phyloP scores from a whole-genome alignment of 495 filamentous ascomycete genomes.

The Lentithecium fluviatile region DNA sequence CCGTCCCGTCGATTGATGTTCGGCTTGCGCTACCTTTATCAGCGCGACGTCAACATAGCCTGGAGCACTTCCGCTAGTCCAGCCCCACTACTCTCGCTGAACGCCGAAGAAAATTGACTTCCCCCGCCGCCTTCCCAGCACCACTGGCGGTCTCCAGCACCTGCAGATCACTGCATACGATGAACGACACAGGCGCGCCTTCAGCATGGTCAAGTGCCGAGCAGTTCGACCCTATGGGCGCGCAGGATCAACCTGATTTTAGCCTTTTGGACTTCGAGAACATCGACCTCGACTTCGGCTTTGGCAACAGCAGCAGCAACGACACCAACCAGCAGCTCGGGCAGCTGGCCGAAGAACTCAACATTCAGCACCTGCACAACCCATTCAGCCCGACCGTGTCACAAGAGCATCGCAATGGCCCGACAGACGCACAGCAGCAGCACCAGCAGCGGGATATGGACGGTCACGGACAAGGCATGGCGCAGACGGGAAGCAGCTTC shows the following conservation, averaged over 20 bases:
- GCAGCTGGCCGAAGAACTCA: constrained; percentile 32
- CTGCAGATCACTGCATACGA: neutral
- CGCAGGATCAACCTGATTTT: constrained; percentile 35
- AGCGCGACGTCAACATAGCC: too few species aligned
- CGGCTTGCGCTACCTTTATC: too few species aligned
- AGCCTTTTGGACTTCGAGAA: constrained; percentile 35
- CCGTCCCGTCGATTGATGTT: too few species aligned
- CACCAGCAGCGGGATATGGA: too few species aligned
- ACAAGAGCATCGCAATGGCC: constrained; percentile 18
- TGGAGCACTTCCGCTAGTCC: too few species aligned
- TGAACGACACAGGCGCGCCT: constrained; percentile 19
- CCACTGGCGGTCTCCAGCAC: too few species aligned
- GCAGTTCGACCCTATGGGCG: constrained; percentile 35
- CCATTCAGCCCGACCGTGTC: constrained; percentile 18
- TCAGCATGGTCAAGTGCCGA: constrained; percentile 31
- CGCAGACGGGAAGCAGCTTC: constrained; percentile 18
- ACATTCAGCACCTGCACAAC: constrained; percentile 33
- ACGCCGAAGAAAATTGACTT: neutral
- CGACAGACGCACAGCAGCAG: constrained; percentile 43
- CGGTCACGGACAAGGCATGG: constrained; percentile 21
- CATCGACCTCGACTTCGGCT: constrained; percentile 36
- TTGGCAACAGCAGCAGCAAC: constrained; percentile 15
- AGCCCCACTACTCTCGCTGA: too few species aligned
- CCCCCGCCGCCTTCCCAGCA: too few species aligned
- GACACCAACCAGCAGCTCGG: constrained; percentile 27